Conservation (phyloP, 306 rosid genomes). For the Alnus rubra region DNA sequence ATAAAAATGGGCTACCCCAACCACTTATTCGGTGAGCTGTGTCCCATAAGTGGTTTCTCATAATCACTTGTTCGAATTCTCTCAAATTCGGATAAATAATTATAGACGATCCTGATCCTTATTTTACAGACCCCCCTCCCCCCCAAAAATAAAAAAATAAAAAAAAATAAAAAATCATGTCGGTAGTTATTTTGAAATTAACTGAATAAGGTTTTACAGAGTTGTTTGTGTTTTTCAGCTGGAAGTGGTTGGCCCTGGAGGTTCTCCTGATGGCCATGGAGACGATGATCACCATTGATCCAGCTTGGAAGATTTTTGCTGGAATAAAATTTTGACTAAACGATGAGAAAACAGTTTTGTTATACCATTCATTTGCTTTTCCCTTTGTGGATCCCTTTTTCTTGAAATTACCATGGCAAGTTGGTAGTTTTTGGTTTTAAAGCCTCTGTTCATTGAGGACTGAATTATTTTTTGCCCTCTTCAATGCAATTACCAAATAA, state of each 20-base stretch:
- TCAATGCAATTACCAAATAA: conserved; percentile 3
- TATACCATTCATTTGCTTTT: not conserved
- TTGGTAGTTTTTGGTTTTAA: not conserved
- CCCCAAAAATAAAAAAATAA: not conserved
- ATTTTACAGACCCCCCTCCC: not conserved
- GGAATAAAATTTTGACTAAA: conserved; percentile 12
- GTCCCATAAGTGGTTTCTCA: too few species aligned
- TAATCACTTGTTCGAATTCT: too few species aligned
- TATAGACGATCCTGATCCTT: too few species aligned
- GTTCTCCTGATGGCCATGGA: conserved; percentile 45
- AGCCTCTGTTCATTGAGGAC: not conserved
- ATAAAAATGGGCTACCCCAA: too few species aligned
- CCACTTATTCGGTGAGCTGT: too few species aligned
- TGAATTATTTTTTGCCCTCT: not conserved
- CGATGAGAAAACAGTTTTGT: conserved; percentile 3
- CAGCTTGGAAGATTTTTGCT: conserved; percentile 13
- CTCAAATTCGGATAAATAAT: too few species aligned
- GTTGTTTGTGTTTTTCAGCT: conserved; percentile 31
- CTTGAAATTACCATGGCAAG: conserved; percentile 10
- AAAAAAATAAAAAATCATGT: too few species aligned
- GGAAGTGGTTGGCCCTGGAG: conserved; percentile 49
- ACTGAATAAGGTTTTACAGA: not conserved
- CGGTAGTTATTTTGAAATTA: not conserved
- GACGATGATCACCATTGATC: conserved; percentile 38
- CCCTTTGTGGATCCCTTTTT: not conserved